Evolutionary conservation across 192 early-diverging fungal genomes (phyloP).

Genomic region (Cladochytrium replicatum): DNA sequence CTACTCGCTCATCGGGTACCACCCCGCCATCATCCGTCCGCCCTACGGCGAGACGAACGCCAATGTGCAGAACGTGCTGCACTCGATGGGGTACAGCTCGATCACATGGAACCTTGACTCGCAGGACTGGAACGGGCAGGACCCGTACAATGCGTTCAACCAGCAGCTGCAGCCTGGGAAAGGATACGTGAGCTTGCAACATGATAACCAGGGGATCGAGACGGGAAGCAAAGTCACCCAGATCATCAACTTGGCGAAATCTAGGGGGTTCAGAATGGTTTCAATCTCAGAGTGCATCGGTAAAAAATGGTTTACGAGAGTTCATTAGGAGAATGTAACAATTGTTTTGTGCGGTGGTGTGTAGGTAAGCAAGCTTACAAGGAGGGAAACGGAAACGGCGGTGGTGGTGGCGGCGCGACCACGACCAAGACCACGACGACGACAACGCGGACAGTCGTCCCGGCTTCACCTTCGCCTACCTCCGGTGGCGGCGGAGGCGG

Average conservation of each 20-base stretch:
- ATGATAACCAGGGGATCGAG: not conserved
- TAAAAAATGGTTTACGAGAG: too few relatives aligned
- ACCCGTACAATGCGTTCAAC: not conserved
- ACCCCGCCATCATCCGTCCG: not conserved
- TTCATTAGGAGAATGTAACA: too few relatives aligned
- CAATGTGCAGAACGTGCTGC: not conserved
- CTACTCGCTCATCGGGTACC: not conserved
- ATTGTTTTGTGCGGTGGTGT: too few relatives aligned
- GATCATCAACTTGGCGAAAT: not conserved
- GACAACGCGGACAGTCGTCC: too few relatives aligned
- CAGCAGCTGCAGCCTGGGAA: not conserved
- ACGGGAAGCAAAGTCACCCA: not conserved
- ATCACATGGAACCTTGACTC: constrained; percentile 47
- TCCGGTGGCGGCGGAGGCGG: too few relatives aligned
- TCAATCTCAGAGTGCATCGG: not conserved
- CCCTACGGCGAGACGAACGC: not conserved
- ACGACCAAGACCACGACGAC: too few relatives aligned
- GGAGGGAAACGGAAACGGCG: not conserved
- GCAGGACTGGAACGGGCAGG: constrained; percentile 32
- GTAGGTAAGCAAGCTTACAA: not conserved
- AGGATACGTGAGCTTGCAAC: not conserved
- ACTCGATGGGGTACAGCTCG: constrained; percentile 25
- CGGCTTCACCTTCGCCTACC: too few relatives aligned
- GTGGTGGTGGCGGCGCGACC: too few relatives aligned
- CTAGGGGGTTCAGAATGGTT: not conserved